phyloP scores from a whole-genome alignment of 495 filamentous ascomycete species.

The Evernia prunastri region DNA sequence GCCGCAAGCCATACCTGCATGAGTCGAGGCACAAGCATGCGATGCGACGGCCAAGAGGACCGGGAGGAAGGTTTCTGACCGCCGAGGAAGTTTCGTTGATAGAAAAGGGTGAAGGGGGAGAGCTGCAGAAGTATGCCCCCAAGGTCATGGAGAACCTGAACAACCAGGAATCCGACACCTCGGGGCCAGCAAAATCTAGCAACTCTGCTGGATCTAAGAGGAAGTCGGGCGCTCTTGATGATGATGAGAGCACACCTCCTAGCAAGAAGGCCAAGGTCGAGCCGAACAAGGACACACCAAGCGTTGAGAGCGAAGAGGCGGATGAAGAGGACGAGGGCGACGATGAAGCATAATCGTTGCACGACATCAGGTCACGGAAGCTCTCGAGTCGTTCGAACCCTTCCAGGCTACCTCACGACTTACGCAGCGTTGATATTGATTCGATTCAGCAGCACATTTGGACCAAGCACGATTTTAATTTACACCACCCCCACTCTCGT shows the following conservation, averaged over 20 bases:
- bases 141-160: conserved; percentile 18
- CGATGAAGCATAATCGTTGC: conserved; percentile 23
- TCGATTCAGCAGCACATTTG: conserved; percentile 2
- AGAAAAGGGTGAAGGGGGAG: conserved; percentile 49
- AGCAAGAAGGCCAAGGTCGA: conserved; percentile 45
- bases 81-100: conserved; percentile 95
- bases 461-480: conserved; percentile 5
- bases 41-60: conserved; percentile 91
- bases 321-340: conserved; percentile 48
- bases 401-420: conserved; percentile 14
- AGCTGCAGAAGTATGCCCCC: conserved; percentile 29
- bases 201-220: conserved; percentile 41
- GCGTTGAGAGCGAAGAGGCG: conserved; percentile 42
- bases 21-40: conserved; percentile 99
- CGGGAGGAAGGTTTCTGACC: conserved; percentile 94
- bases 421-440: conserved; percentile 20
- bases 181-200: conserved; percentile 21
- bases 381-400: neutral
- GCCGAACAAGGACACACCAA: conserved; percentile 32
- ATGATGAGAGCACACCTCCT: conserved; percentile 35
- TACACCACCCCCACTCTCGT: conserved; percentile 8
- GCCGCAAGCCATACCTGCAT: conserved; percentile 93
- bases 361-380: neutral
- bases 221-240: conserved; percentile 44
- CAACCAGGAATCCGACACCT: conserved; percentile 28